Evolutionary conservation across 1,139 yeast genomes (phyloP), one percentile per base, ranked within the genome.

Genomic region (Suhomyces kunorum): DNA sequence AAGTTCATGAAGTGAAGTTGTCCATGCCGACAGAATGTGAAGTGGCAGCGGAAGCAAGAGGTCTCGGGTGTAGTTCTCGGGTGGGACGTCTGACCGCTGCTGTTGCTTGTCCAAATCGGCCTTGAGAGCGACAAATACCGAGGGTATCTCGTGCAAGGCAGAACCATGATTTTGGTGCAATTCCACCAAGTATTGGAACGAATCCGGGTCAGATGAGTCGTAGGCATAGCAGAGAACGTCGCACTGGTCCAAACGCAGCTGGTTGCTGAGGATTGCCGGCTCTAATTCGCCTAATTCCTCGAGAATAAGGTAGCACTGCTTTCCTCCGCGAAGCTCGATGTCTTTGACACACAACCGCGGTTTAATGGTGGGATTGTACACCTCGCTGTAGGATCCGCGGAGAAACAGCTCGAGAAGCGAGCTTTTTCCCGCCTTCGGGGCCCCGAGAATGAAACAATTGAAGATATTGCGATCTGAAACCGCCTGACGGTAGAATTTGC

Each of bases 61-160:
- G 17, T 76, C 76, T 26, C 88, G 70, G 0, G 96, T 83, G 55
- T 84, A 89, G 31, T 79, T 84, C 53, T 92, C 98, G 0, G 98
- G 98, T 55, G 88, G 96, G 5, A 76, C 68, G 41, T 81, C 87
- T 23, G 86, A 80, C 23, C 98, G 62, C 56, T 92, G 98, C 54
- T 90, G 97, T 56, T 90, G 98, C 50, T 95, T 82, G 59, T 92
- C 98, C 32, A 89, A 69, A 61, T 92, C 98, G 0, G 98, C 98
- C 56, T 92, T 92, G 20, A 89, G 66, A 0, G 96, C 98, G 1
- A 89, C 98, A 57, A 83, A 87, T 0, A 90, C 83, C 5, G 87
- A 77, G 0, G 98, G 98, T 2, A 90, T 68, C 39, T 80, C 80
- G 52, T 81, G 83, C 28, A 90, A 64, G 12, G 51, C 38, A n/a